Percentiles rank a stretch among this genome's conserved stretches.
phyloP scores from a whole-genome alignment of 306 rosid genomes.

The Alnus rubra region DNA sequence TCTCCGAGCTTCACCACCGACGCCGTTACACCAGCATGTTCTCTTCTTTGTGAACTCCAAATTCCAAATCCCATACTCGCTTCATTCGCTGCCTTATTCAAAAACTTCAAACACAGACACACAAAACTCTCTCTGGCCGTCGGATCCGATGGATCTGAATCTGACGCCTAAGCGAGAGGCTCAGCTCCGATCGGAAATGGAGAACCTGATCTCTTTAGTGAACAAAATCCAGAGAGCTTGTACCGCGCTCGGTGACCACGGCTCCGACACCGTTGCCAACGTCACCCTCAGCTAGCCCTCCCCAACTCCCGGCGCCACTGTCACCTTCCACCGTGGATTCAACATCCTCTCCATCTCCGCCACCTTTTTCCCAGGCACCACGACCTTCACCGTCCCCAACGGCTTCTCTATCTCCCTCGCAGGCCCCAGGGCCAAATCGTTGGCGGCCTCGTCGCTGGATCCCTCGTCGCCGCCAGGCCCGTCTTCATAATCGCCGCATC shows the following conservation, averaged over 20 bases:
- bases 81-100: not conserved
- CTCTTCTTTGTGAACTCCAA: too few species aligned
- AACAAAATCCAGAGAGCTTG: slow-evolving; percentile 97
- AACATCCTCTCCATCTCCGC: slow-evolving; percentile 80
- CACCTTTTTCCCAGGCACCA: slow-evolving; percentile 55
- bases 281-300: slow-evolving; percentile 87
- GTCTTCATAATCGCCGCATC: slow-evolving; percentile 75
- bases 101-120: too few species aligned
- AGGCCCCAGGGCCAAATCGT: slow-evolving; percentile 97
- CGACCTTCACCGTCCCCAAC: slow-evolving; percentile 36
- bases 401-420: slow-evolving; percentile 83
- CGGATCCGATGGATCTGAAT: slow-evolving; percentile 49
- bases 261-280: slow-evolving; percentile 78
- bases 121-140: slow-evolving; percentile 13
- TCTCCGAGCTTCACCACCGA: too few species aligned
- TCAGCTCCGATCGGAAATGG: slow-evolving; percentile 46
- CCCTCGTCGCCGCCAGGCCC: slow-evolving; percentile 62
- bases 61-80: not conserved
- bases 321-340: slow-evolving; percentile 90
- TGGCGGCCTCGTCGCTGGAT: slow-evolving; percentile 76
- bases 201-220: slow-evolving; percentile 76
- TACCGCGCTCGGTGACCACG: slow-evolving; percentile 92
- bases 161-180: slow-evolving; percentile 1
- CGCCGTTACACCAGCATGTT: too few species aligned
- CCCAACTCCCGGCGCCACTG: slow-evolving; percentile 64